Percentiles rank a stretch among this genome's conserved stretches.
These are phyloP conservation scores for Alternaria brassicicola DNA, from an alignment of 2,329 filamentous ascomycete species.

Conservation along the genomic window DNA sequence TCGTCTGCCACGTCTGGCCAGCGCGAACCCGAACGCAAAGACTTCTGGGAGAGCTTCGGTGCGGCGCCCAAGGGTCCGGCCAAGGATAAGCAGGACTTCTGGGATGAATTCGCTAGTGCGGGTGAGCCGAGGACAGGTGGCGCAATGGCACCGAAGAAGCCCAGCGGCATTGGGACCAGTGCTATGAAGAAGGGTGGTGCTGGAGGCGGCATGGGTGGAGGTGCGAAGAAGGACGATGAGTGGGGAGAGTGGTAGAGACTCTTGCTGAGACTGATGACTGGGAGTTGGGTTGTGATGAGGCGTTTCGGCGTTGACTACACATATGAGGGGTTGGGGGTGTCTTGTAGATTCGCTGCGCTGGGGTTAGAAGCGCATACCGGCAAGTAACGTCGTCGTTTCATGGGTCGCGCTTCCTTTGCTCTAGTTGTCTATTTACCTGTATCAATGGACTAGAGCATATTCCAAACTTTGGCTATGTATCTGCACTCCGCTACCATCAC, in stretches of 20 bases:
- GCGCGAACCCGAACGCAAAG: conserved; percentile 66
- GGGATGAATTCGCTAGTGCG: conserved; percentile 54
- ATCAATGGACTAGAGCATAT: not conserved
- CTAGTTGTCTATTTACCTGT: not conserved
- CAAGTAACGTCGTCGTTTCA: not conserved
- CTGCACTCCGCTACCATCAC: not conserved
- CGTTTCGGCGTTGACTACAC: conserved; percentile 9
- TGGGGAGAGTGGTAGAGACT: conserved; percentile 61
- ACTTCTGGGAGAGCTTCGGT: conserved; percentile 69
- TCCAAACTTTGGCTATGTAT: not conserved
- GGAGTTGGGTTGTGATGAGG: not conserved
- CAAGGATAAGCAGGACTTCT: conserved; percentile 60
- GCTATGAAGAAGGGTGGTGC: conserved; percentile 62
- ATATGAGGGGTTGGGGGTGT: not conserved
- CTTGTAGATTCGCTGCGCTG: not conserved
- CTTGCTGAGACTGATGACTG: not conserved
- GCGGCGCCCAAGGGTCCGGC: conserved; percentile 61
- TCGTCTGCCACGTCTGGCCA: conserved; percentile 27
- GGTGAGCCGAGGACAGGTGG: conserved; percentile 30
- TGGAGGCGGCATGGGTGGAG: conserved; percentile 10
- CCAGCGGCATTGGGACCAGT: conserved; percentile 65
- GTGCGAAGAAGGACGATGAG: conserved; percentile 60
- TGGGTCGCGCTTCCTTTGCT: not conserved
- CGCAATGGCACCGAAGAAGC: conserved; percentile 46
- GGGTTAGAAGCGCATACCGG: not conserved